phyloP scores from a whole-genome alignment of 805 yeast species.

The Candida ipomoeae region DNA sequence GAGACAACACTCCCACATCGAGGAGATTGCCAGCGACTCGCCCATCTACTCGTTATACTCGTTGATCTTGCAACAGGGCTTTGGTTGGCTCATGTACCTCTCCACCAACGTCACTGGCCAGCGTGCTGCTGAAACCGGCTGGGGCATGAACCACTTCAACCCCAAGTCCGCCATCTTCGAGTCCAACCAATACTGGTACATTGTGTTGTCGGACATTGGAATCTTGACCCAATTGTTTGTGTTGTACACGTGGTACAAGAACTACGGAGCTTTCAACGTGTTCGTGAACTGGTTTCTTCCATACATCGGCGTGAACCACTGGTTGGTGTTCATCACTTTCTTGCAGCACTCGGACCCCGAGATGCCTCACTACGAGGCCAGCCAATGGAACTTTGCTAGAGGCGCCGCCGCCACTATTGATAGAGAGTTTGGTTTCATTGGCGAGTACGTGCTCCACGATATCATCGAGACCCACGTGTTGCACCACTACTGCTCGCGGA shows the following conservation, averaged over 20 bases:
- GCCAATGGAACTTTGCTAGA: constrained; percentile 79
- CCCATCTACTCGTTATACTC: constrained; percentile 59
- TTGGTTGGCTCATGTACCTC: constrained; percentile 72
- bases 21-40: constrained; percentile 67
- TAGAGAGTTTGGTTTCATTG: constrained; percentile 77
- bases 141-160: constrained; percentile 61
- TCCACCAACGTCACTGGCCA: constrained; percentile 76
- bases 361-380: constrained; percentile 74
- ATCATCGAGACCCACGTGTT: constrained; percentile 87
- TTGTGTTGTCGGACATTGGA: constrained; percentile 72
- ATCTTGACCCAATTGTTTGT: constrained; percentile 48
- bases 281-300: constrained; percentile 73
- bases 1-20: constrained; percentile 36
- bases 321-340: constrained; percentile 84
- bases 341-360: constrained; percentile 78
- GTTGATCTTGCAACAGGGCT: constrained; percentile 64
- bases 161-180: constrained; percentile 76
- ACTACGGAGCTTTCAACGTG: constrained; percentile 60
- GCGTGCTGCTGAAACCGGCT: constrained; percentile 43
- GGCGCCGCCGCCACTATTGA: constrained; percentile 91
- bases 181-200: constrained; percentile 64
- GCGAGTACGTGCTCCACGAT: constrained; percentile 77
- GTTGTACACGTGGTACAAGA: constrained; percentile 56
- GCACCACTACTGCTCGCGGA: constrained; percentile 79
- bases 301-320: constrained; percentile 77